These are phyloP conservation scores for Camellia granthamiana DNA, from an alignment of 148 eudicot genomes.

Conservation along the genomic window DNA sequence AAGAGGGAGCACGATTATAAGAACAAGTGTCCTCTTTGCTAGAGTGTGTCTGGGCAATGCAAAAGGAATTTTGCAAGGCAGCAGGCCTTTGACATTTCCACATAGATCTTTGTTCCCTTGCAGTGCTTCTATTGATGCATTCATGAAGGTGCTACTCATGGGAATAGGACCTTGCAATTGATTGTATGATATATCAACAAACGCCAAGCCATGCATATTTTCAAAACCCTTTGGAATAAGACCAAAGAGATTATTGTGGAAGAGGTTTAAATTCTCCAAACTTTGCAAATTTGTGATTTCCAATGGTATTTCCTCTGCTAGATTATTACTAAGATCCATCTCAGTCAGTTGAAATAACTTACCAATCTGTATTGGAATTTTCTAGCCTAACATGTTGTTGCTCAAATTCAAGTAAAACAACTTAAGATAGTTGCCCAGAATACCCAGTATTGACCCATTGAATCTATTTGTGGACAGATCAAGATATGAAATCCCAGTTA, in stretches of 20 bases:
- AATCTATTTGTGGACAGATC: constrained; percentile 32
- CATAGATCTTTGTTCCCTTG: constrained; percentile 33
- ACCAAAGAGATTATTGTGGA: too few species aligned
- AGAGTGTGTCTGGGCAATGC: neutral
- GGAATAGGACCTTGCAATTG: constrained; percentile 40
- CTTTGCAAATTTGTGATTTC: constrained; percentile 23
- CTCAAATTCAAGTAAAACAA: constrained; percentile 15
- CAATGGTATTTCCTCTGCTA: constrained; percentile 31
- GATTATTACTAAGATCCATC: constrained; percentile 35
- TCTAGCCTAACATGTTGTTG: neutral
- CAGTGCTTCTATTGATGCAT: constrained; percentile 23
- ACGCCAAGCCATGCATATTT: constrained; percentile 21
- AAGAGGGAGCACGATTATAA: constrained; percentile 27
- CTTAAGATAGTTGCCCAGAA: constrained; percentile 22
- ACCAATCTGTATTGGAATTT: neutral
- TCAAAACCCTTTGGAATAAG: constrained; percentile 28
- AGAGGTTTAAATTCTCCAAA: constrained; percentile 27
- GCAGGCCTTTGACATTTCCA: constrained; percentile 29
- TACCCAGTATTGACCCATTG: constrained; percentile 31
- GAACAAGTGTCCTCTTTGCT: constrained; percentile 1
- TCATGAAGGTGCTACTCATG: constrained; percentile 18
- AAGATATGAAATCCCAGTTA: constrained; percentile 26
- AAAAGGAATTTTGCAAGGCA: constrained; percentile 10
- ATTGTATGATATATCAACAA: constrained; percentile 34
- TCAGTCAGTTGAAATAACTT: neutral